Conservation (phyloP, 495 filamentous ascomycete genomes). For the Neurospora sp. region DNA sequence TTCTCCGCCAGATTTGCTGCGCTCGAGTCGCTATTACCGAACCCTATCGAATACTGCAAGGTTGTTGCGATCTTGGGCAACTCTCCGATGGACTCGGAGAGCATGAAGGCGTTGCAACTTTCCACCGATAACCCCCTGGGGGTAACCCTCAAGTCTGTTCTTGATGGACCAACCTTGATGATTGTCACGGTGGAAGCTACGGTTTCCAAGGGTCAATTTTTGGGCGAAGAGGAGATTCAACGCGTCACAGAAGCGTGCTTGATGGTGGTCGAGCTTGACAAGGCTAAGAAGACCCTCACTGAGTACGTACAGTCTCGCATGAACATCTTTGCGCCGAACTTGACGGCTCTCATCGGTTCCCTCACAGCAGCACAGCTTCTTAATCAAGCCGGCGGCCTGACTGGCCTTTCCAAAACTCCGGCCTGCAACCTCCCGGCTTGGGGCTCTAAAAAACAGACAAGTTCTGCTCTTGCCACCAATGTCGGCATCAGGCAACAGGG, state of each 20-base stretch:
- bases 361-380: slow-evolving; percentile 94
- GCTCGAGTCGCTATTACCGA: slow-evolving; percentile 87
- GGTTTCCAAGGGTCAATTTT: slow-evolving; percentile 68
- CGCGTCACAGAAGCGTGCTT: slow-evolving; percentile 70
- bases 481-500: slow-evolving; percentile 86
- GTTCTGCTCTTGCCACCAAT: slow-evolving; percentile 86
- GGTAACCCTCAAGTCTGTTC: slow-evolving; percentile 60
- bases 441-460: slow-evolving; percentile 75
- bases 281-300: slow-evolving; percentile 77
- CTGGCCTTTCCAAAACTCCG: slow-evolving; percentile 81
- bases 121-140: slow-evolving; percentile 69
- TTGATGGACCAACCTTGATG: slow-evolving; percentile 88
- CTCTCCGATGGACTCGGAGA: slow-evolving; percentile 76
- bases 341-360: slow-evolving; percentile 86
- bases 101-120: slow-evolving; percentile 61
- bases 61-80: slow-evolving; percentile 90
- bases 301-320: slow-evolving; percentile 97
- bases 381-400: slow-evolving; percentile 83
- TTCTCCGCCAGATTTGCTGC: slow-evolving; percentile 92
- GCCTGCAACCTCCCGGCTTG: slow-evolving; percentile 86
- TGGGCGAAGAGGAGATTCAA: slow-evolving; percentile 66
- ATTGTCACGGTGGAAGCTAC: slow-evolving; percentile 93
- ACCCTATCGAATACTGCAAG: slow-evolving; percentile 90
- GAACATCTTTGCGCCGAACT: slow-evolving; percentile 89
- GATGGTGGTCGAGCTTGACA: slow-evolving; percentile 78